Evolutionary conservation across 441 rosid species (phyloP).

Genomic region (Macaranga tanarius): DNA sequence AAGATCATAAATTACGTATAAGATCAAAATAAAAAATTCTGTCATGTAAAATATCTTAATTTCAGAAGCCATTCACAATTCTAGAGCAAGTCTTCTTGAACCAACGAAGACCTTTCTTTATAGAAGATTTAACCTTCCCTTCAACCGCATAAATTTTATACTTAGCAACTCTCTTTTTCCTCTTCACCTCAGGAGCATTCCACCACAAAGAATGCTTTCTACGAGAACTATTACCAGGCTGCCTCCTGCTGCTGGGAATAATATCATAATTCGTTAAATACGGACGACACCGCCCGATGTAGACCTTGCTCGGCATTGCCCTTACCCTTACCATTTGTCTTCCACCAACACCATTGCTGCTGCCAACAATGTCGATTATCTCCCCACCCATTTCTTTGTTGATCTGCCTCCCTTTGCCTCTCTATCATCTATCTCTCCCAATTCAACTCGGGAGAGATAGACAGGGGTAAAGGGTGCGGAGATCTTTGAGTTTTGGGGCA

Average conservation of each 20-base stretch:
- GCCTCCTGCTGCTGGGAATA: not conserved
- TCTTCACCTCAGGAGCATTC: conserved; percentile 51
- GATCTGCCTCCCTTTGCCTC: not conserved
- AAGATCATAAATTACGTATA: no score
- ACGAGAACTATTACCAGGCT: not conserved
- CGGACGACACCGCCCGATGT: not conserved
- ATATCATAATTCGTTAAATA: no score
- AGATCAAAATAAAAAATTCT: no score
- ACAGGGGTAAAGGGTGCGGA: not conserved
- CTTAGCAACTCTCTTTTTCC: conserved; percentile 52
- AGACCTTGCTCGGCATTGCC: not conserved
- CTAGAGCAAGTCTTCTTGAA: conserved; percentile 49
- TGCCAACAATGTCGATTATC: not conserved
- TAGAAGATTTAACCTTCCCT: conserved; percentile 46
- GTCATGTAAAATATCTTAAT: no score
- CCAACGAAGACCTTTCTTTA: conserved; percentile 53
- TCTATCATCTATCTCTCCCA: not conserved
- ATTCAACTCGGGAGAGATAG: not conserved
- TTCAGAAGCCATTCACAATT: conserved; percentile 31
- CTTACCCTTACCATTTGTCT: not conserved
- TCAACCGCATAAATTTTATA: conserved; percentile 56
- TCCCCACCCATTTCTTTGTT: not conserved
- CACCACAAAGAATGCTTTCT: conserved; percentile 34
- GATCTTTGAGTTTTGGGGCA: not conserved
- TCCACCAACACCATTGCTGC: not conserved